A percentile compares a stretch with the other conserved stretches of the same genome.
phyloP scores from a whole-genome alignment of 1,284 basidiomycete genomes.

The Ustilago cynodontis region DNA sequence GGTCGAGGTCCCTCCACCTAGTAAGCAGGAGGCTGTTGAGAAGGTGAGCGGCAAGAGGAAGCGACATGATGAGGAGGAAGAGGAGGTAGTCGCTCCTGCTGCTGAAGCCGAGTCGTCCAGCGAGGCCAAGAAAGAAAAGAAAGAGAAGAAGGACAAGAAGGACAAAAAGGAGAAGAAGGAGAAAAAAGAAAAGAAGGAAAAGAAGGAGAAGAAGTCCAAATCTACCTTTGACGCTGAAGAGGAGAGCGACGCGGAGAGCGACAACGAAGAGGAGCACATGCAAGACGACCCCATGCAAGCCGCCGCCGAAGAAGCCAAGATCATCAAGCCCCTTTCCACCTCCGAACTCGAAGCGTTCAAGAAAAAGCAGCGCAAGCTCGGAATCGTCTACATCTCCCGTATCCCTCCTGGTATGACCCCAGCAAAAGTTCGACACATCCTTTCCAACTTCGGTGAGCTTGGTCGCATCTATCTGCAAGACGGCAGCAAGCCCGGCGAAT shows the following conservation, averaged over 20 bases:
- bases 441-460: slow-evolving; percentile 67
- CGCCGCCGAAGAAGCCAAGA: slow-evolving; percentile 32
- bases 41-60: slow-evolving; percentile 35
- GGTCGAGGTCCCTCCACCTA: slow-evolving; percentile 4
- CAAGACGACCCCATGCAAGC: slow-evolving; percentile 51
- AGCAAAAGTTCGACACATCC: slow-evolving; percentile 86
- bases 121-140: slow-evolving; percentile 30
- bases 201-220: slow-evolving; percentile 60
- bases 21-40: slow-evolving; percentile 17
- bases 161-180: slow-evolving; percentile 28
- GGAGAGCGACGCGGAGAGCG: slow-evolving; percentile 8
- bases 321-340: slow-evolving; percentile 53
- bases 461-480: slow-evolving; percentile 67
- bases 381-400: slow-evolving; percentile 93
- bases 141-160: slow-evolving; percentile 51
- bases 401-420: slow-evolving; percentile 99
- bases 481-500: slow-evolving; percentile 34
- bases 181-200: slow-evolving; percentile 54
- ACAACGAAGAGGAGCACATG: slow-evolving; percentile 34
- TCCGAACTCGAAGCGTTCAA: slow-evolving; percentile 62
- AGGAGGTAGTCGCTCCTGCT: background rate
- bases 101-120: slow-evolving; percentile 4
- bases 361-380: slow-evolving; percentile 71
- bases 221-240: slow-evolving; percentile 4
- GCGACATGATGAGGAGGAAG: slow-evolving; percentile 23